Base-by-base conservation (phyloP, 352 stramenopile genomes). In the Phytophthora fragariaefolia region DNA sequence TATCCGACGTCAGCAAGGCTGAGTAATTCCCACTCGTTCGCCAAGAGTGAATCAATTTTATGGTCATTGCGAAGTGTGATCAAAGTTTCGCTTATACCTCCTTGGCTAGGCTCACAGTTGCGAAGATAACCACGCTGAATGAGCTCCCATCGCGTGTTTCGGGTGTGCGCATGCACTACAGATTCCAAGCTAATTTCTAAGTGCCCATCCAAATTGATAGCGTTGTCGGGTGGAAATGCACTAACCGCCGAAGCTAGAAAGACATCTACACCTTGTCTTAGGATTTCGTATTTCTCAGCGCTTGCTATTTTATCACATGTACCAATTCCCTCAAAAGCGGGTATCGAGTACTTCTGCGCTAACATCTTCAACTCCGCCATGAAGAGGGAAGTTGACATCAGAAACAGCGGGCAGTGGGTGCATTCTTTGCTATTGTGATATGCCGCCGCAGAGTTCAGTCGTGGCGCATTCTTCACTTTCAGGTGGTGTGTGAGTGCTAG, bases 391-490 rank as follows among this genome's bases (percentile, higher is more conserved):
- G 61, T 45, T 1, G 63, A 74, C 12, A 77, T 46, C 10, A 82
- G 53, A 15, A 86, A 80, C 3, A 85, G 30, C 27, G 80, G 79
- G 55, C 80, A 87, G 40, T 81, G 75, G 18, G 84, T 36, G 26
- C 69, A 36, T 5, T 49, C 38, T 30, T 58, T 32, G 65, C 43
- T 53, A 13, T 40, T 22, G 42, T 20, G 20, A 38, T 53, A 60
- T n/a, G 27, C 28, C 4, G 45, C 58, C 3, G 50, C 17, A 30
- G 27, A 10, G 40, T 23, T 61, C 15, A 50, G 28, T 40, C 45
- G 51, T 61, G 66, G 52, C 1, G 40, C 67, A 23, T 71, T 71
- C 47, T 76, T 80, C 10, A 43, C 20, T 28, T 72, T 73, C 26
- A 84, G 72, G 9, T 81, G 66, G 40, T 89, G 71, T 6, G 61